Evolutionary conservation across 345 rosid genomes (phyloP), one percentile per base, ranked within the genome.

Genomic region (Arabidopsis arenosa): DNA sequence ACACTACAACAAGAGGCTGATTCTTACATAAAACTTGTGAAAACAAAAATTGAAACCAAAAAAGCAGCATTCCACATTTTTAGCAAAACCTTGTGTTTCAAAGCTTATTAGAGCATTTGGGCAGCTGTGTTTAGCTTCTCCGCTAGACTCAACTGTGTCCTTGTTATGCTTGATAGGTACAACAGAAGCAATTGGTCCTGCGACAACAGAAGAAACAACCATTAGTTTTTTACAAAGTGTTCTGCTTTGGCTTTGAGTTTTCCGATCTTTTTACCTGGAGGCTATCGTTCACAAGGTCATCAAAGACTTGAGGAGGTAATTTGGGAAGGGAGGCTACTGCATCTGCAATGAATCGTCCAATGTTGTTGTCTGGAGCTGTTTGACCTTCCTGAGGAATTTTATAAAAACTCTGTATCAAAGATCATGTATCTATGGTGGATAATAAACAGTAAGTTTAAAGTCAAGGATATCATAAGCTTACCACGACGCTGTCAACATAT

Each of bases 121-220:
- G 97, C 97, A 21, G 99, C 97, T 1, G 94, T 90, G 83, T 95
- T 95, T 82, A 92, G 82, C 85, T 87, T 95, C 54, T 95, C 97
- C 4, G 97, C 99, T 73, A 92, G 69, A 81, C 93, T 84, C 70
- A 92, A 87, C 77, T 90, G 99, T 72, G 99, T 95, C 81, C 98
- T 90, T 9, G 90, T 85, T 81, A 95, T 86, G 89, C 96, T 90
- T 18, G 99, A 87, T 72, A 95, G 82, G 70, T 92, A 92, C 39
- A 95, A 85, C 81, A 95, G 70, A 26, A 95, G 84, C 75, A 95
- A 78, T 52, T 90, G 89, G 75, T 95, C 98, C 98, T 92, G 86
- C 14, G 48, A 58, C 7, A 70, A 67, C 14, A 60, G 18, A 23
- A 62, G 0, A 52, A 37, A 44, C 47, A 67, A 37, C 26, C 49